Base-by-base conservation (phyloP, 2,329 filamentous ascomycete species). In the Ophiosphaerella korrae region DNA sequence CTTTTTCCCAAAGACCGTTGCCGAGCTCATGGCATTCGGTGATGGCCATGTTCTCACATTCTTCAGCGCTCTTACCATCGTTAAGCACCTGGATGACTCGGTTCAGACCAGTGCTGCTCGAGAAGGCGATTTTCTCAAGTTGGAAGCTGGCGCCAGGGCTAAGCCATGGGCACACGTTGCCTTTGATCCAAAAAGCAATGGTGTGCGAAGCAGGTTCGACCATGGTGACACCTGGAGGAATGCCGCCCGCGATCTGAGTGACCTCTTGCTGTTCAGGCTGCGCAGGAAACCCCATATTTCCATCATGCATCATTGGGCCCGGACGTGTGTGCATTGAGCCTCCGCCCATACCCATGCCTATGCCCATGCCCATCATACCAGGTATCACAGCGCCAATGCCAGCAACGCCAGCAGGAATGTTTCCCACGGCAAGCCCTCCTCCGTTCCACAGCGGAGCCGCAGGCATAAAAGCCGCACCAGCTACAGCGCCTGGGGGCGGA, bases 1-100 rank as follows among this genome's bases (percentile, higher is more conserved):
- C 68, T 56, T 72, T 70, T 50, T 67, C 68, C 67, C 66, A 73
- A 47, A 66, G 13, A 5, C 68, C 70, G 52, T 64, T 68, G 2
- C 66, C 68, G 48, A 70, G 45, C 55, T 73, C 70, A 44, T 70
- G 64, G 34, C 68, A 71, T 59, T 73, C 67, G 0, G 66, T 70
- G 9, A 73, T 43, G 0, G 66, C 68, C 38, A 58, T 64, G 7
- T 68, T 67, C 41, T 67, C 57, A 23, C 60, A 62, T n/a, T 68
- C 63, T 4, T 59, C 63, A 0, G 40, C 39, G 0, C 40, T 24
- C n/a, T 49, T 43, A 2, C 58, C 54, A 8, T 64, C 61, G 11
- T 67, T 63, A 18, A 62, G 63, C 24, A 70, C 59, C 38, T 64
- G 58, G 11, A 73, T 71, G 31, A 73, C 31, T 5, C 67, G 56